These are phyloP conservation scores for Leccinum solheimii DNA, from an alignment of 1,284 basidiomycete species.

Conservation along the genomic window DNA sequence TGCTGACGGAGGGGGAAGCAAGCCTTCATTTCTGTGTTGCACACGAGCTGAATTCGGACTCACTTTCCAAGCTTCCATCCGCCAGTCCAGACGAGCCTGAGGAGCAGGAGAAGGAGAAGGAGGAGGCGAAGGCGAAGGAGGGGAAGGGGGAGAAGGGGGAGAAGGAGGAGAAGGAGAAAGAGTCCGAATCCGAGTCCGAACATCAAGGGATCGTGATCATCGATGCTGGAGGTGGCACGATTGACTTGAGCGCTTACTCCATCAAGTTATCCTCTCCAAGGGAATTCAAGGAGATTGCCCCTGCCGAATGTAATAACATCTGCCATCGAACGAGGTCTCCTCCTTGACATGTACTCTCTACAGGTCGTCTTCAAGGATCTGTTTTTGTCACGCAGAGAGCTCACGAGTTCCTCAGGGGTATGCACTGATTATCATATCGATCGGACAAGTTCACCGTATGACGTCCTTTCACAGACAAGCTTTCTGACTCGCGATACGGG, in stretches of 20 bases:
- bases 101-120: constrained; percentile 11
- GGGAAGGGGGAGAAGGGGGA: too few species aligned
- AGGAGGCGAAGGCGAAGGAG: not conserved
- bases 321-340: fast-evolving
- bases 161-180: not conserved
- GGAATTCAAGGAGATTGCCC: constrained; percentile 40
- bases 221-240: constrained; percentile 55
- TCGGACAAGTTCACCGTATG: not conserved
- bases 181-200: constrained; percentile 5
- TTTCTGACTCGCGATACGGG: constrained; percentile 33
- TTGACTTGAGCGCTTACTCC: constrained; percentile 55
- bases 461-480: constrained; percentile 29
- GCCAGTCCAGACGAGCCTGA: constrained; percentile 10
- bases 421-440: not conserved
- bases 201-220: constrained; percentile 49
- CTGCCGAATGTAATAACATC: constrained; percentile 39
- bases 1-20: not conserved
- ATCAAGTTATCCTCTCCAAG: constrained; percentile 28
- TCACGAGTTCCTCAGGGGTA: constrained; percentile 36
- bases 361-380: constrained; percentile 38
- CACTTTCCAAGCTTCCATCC: constrained; percentile 19
- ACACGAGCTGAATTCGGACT: constrained; percentile 34
- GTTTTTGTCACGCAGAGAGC: constrained; percentile 46
- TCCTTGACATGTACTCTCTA: not conserved
- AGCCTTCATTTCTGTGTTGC: constrained; percentile 48